A percentile compares a stretch with the other conserved stretches of the same genome.
These are phyloP conservation scores for Entonaema liquescens DNA, from an alignment of 495 filamentous ascomycete genomes.

Conservation along the genomic window DNA sequence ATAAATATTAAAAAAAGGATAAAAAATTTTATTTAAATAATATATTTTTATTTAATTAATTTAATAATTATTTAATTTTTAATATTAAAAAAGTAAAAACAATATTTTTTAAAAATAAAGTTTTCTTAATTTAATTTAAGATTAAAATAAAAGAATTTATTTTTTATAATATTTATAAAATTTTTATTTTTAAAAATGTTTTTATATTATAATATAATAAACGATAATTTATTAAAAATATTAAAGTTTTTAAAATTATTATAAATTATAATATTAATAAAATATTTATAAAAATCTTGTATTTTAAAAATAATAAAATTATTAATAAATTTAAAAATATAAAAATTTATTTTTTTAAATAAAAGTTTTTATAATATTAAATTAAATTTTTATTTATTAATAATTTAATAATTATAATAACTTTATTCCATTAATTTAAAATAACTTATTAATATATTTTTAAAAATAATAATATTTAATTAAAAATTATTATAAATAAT, in stretches of 20 bases:
- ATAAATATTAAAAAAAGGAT: neutral
- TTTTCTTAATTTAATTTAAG: conserved; percentile 2
- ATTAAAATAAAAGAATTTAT: neutral
- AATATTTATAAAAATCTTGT: neutral
- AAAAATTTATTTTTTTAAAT: neutral
- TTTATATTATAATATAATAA: neutral
- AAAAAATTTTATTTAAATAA: neutral
- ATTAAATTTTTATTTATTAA: neutral
- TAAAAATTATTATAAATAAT: neutral
- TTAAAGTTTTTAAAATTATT: neutral
- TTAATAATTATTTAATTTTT: neutral
- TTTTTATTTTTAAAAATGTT: conserved; percentile 3
- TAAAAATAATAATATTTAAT: neutral
- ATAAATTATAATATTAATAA: conserved; percentile 1
- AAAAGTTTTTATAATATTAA: neutral
- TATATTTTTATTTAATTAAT: neutral
- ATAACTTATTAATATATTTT: neutral
- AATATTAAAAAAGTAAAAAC: neutral
- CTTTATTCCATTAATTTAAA: neutral
- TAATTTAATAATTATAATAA: neutral
- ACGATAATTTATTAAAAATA: neutral
- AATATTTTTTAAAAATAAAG: neutral
- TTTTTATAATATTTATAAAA: neutral
- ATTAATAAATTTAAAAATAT: neutral
- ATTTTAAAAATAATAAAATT: neutral